phyloP scores from a whole-genome alignment of 768 basidiomycete genomes.

The Termitomyces sp. region DNA sequence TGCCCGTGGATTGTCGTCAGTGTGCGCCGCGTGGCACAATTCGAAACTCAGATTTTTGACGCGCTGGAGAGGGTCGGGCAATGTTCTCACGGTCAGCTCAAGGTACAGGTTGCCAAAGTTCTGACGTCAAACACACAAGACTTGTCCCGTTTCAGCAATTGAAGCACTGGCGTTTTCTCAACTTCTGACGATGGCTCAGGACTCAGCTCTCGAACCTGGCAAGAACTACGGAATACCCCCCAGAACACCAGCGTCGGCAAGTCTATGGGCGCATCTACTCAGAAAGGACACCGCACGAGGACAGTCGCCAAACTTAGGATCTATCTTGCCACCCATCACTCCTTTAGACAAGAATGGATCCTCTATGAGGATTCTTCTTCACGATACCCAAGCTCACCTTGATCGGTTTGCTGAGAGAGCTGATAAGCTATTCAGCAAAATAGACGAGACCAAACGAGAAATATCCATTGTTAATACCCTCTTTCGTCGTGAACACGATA shows the following conservation, averaged over 20 bases:
- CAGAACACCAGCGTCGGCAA: constrained; percentile 26
- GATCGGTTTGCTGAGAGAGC: constrained; percentile 60
- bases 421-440: constrained; percentile 41
- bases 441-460: constrained; percentile 50
- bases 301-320: constrained; percentile 15
- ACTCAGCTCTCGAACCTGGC: constrained; percentile 1
- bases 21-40: not conserved
- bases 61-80: not conserved
- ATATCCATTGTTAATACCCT: constrained; percentile 46
- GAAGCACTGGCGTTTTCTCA: not conserved
- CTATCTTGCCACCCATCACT: constrained; percentile 26
- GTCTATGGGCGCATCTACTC: constrained; percentile 56
- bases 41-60: not conserved
- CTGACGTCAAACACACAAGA: not conserved
- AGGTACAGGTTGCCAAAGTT: too few relatives aligned
- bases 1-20: constrained; percentile 9
- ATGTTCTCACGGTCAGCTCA: constrained; percentile 1
- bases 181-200: not conserved
- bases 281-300: constrained; percentile 31
- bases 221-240: constrained; percentile 17
- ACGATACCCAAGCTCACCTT: constrained; percentile 69
- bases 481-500: constrained; percentile 58
- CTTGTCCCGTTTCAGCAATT: not conserved
- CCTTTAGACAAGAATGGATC: constrained; percentile 64
- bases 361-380: constrained; percentile 65